Percentiles rank a stretch among this genome's conserved stretches.
Conservation (phyloP, 2,329 filamentous ascomycete genomes). For the Colletotrichum liaoningense region DNA sequence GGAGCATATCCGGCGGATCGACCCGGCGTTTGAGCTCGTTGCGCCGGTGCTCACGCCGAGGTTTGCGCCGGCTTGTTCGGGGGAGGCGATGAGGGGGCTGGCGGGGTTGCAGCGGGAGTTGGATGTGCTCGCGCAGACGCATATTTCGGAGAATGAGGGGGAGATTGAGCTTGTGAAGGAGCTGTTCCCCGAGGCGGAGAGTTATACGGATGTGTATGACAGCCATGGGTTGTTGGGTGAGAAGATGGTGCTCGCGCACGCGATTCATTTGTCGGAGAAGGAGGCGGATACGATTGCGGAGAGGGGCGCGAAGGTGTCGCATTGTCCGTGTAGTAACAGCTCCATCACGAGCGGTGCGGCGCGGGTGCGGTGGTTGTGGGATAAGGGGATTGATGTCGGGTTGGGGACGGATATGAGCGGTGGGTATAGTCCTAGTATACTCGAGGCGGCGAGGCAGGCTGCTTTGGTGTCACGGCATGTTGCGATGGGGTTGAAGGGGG, state of each 20-base stretch:
- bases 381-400: conserved; percentile 81
- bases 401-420: conserved; percentile 93
- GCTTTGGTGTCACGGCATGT: conserved; percentile 81
- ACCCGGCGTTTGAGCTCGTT: conserved; percentile 74
- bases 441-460: conserved; percentile 87
- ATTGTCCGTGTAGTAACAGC: conserved; percentile 90
- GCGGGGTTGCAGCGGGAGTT: conserved; percentile 73
- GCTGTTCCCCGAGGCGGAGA: conserved; percentile 72
- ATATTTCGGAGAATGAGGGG: conserved; percentile 84
- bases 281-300: conserved; percentile 75
- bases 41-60: conserved; percentile 83
- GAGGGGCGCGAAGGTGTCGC: conserved; percentile 75
- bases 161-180: conserved; percentile 79
- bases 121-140: conserved; percentile 82
- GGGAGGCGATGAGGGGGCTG: conserved; percentile 70
- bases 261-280: conserved; percentile 76
- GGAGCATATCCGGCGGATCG: conserved; percentile 73
- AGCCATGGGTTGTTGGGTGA: conserved; percentile 73
- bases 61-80: conserved; percentile 74
- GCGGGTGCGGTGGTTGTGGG: conserved; percentile 78
- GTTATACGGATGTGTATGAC: conserved; percentile 87
- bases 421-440: conserved; percentile 83
- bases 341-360: conserved; percentile 84
- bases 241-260: conserved; percentile 87
- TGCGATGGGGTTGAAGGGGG: conserved; percentile 61